A percentile compares a stretch with the other conserved stretches of the same genome.
These are phyloP conservation scores for Tinospora cordifolia DNA, from an alignment of 164 flowering plant species.

Conservation along the genomic window DNA sequence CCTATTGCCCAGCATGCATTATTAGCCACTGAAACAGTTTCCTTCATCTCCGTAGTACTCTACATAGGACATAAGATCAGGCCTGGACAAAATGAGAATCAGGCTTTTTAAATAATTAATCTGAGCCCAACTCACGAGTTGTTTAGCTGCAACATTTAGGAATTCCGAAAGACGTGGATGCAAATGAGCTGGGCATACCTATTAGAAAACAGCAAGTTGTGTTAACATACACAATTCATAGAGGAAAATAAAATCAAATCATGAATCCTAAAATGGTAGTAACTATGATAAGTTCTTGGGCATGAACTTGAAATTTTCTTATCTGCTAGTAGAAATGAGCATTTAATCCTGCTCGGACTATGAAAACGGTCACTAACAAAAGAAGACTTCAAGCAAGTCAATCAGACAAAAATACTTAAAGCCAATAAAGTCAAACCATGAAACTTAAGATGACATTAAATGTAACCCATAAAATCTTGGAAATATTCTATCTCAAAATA, in stretches of 20 bases:
- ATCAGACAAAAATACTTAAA: neutral
- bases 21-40: constrained; percentile 85
- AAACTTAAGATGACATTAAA: neutral
- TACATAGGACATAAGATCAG: constrained; percentile 20
- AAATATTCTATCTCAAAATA: neutral
- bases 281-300: neutral
- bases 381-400: too few species aligned
- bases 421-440: neutral
- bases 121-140: constrained; percentile 48
- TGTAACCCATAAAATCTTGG: neutral
- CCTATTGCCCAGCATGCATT: constrained; percentile 99
- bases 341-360: too few species aligned
- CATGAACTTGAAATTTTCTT: too few species aligned
- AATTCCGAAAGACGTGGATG: constrained; percentile 75
- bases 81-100: neutral
- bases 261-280: neutral
- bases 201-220: neutral
- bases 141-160: constrained; percentile 74
- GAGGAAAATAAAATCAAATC: neutral
- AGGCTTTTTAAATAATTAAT: neutral
- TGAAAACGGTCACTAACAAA: too few species aligned
- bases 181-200: constrained; percentile 85
- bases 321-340: neutral
- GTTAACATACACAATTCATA: neutral
- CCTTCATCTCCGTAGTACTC: constrained; percentile 60